Percentiles rank a stretch among this genome's conserved stretches.
phyloP scores from a whole-genome alignment of 768 basidiomycete genomes.

The Agaricus subrufescens region DNA sequence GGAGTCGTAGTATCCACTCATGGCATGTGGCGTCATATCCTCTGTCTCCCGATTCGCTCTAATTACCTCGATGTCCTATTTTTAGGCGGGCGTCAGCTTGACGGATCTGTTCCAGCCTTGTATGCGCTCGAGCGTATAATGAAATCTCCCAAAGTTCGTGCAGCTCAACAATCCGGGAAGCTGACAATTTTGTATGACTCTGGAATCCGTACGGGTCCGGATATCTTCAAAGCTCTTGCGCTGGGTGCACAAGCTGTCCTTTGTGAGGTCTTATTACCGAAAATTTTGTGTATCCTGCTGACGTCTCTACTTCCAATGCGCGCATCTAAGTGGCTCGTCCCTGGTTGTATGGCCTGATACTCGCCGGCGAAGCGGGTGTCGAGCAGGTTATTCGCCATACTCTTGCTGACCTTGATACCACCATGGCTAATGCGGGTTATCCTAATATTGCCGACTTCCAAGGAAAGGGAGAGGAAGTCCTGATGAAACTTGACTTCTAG shows the following conservation, averaged over 20 bases:
- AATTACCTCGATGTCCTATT: neutral
- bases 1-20: constrained; percentile 83
- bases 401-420: constrained; percentile 63
- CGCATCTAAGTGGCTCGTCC: constrained; percentile 58
- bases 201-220: constrained; percentile 79
- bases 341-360: constrained; percentile 66
- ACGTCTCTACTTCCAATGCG: neutral
- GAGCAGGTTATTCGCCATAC: constrained; percentile 68
- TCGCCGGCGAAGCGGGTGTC: constrained; percentile 69
- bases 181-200: constrained; percentile 74
- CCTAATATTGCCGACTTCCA: constrained; percentile 55
- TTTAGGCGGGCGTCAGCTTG: constrained; percentile 70
- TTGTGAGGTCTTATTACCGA: constrained; percentile 32
- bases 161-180: constrained; percentile 54
- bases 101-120: constrained; percentile 73
- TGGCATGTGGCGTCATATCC: constrained; percentile 32
- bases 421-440: constrained; percentile 61
- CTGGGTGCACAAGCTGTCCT: constrained; percentile 82
- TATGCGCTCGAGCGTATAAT: constrained; percentile 67
- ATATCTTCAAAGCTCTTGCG: constrained; percentile 81
- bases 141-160: constrained; percentile 51
- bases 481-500: constrained; percentile 37
- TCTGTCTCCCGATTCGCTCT: neutral
- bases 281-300: no score
- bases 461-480: constrained; percentile 49